Conservation (phyloP, 768 basidiomycete genomes). For the Pulveroboletus ravenelii region DNA sequence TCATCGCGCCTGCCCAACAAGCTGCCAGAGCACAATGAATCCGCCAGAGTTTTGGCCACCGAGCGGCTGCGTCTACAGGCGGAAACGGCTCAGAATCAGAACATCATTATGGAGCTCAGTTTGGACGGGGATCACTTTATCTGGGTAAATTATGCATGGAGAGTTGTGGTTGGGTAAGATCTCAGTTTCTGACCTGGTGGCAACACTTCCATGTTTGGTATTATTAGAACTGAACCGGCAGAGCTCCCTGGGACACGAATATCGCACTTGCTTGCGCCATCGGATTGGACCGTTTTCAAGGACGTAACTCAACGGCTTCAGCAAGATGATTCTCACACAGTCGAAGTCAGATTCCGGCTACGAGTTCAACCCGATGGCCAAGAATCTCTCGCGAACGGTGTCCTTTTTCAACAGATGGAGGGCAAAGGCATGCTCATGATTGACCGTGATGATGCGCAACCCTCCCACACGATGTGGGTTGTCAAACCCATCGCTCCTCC, state of each 20-base stretch:
- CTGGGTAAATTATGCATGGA: constrained; percentile 96
- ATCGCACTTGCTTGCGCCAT: constrained; percentile 72
- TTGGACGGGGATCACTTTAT: constrained; percentile 92
- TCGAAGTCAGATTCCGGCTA: constrained; percentile 87
- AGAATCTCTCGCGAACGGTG: constrained; percentile 47
- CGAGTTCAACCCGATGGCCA: constrained; percentile 60
- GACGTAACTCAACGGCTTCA: constrained; percentile 82
- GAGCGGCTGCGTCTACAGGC: constrained; percentile 87
- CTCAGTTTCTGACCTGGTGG: not conserved
- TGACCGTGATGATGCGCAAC: constrained; percentile 80
- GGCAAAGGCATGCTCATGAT: constrained; percentile 99
- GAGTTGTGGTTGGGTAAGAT: constrained; percentile 81
- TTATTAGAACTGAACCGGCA: constrained; percentile 72
- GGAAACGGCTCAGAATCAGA: constrained; percentile 92
- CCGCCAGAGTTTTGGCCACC: constrained; percentile 79
- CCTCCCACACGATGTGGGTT: constrained; percentile 98
- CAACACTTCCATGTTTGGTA: constrained; percentile 11
- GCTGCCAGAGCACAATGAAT: constrained; percentile 58
- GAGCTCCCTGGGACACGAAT: constrained; percentile 75
- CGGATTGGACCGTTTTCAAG: constrained; percentile 78
- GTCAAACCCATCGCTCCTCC: constrained; percentile 76
- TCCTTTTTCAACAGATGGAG: constrained; percentile 83
- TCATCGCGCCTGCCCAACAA: constrained; percentile 39
- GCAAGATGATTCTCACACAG: constrained; percentile 89
- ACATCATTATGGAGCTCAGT: constrained; percentile 92